Conservation (phyloP, 495 filamentous ascomycete genomes). For the Recurvomyces mirabilis region DNA sequence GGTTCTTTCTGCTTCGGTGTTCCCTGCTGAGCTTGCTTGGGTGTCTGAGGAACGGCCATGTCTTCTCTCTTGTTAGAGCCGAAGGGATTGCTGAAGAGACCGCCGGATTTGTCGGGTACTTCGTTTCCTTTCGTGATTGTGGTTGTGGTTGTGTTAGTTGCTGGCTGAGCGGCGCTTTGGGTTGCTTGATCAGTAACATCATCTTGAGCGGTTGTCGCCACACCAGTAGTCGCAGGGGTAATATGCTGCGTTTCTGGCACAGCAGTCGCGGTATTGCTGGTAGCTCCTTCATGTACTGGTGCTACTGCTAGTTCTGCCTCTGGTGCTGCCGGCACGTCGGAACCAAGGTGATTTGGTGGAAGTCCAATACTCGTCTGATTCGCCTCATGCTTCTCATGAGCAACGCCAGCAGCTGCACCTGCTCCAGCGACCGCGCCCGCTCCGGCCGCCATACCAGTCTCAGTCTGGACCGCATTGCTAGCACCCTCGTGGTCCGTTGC, state of each 20-base stretch:
- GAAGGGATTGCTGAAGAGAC: neutral
- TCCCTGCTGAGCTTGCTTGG: neutral
- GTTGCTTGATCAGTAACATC: neutral
- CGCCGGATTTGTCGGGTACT: too few relatives aligned
- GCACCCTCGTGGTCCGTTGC: conserved; percentile 1
- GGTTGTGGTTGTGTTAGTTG: too few relatives aligned
- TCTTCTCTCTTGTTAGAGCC: too few relatives aligned
- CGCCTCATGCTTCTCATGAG: neutral
- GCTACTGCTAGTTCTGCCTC: neutral
- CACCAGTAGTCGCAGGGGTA: neutral
- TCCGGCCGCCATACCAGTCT: too few relatives aligned
- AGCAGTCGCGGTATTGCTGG: neutral
- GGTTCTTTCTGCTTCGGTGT: neutral
- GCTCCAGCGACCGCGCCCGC: too few relatives aligned
- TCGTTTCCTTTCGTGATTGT: neutral
- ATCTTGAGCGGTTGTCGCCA: neutral
- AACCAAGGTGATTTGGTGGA: conserved; percentile 10
- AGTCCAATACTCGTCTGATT: neutral
- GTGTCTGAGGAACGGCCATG: conserved; percentile 1
- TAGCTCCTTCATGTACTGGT: neutral
- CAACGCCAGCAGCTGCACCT: neutral
- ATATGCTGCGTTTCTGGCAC: neutral
- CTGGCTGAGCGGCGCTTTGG: neutral
- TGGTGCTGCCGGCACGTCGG: neutral
- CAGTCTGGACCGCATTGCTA: too few relatives aligned